Conservation (phyloP, 441 rosid genomes). For the Erodium texanum region DNA sequence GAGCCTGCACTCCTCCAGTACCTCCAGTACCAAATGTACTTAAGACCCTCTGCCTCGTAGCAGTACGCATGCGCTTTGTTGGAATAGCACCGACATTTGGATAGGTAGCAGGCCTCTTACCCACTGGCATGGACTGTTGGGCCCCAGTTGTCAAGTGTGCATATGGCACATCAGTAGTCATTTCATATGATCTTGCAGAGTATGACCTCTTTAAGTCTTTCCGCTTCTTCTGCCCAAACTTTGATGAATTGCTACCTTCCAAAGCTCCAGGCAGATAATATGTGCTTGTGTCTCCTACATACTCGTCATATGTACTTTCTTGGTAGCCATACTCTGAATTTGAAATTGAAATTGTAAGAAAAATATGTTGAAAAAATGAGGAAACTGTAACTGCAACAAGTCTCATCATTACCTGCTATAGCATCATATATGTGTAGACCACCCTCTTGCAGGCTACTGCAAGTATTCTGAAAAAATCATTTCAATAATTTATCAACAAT, state of each 20-base stretch:
- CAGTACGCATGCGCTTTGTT: conserved; percentile 84
- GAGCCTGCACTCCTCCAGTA: conserved; percentile 41
- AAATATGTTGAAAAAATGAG: conserved; percentile 17
- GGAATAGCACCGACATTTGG: conserved; percentile 64
- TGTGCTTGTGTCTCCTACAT: conserved; percentile 77
- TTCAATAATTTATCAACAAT: conserved; percentile 10
- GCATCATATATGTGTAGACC: conserved; percentile 67
- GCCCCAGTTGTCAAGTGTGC: conserved; percentile 37
- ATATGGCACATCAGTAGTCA: conserved; percentile 52
- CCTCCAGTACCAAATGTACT: conserved; percentile 58
- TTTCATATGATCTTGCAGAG: conserved; percentile 55
- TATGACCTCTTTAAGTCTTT: conserved; percentile 45
- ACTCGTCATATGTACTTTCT: conserved; percentile 60
- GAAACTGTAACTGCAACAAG: conserved; percentile 15
- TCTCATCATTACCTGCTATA: conserved; percentile 50
- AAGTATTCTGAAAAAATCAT: conserved; percentile 50
- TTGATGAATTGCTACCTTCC: conserved; percentile 49
- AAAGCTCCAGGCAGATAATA: conserved; percentile 62
- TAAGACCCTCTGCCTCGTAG: conserved; percentile 73
- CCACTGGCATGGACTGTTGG: conserved; percentile 45
- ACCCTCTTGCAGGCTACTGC: conserved; percentile 72
- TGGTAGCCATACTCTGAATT: conserved; percentile 53
- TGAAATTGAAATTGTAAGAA: conserved; percentile 23
- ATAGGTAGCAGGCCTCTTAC: conserved; percentile 62
- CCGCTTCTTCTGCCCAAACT: conserved; percentile 53